Conservation (phyloP, 768 basidiomycete genomes). For the Xerocomus potaroensis region DNA sequence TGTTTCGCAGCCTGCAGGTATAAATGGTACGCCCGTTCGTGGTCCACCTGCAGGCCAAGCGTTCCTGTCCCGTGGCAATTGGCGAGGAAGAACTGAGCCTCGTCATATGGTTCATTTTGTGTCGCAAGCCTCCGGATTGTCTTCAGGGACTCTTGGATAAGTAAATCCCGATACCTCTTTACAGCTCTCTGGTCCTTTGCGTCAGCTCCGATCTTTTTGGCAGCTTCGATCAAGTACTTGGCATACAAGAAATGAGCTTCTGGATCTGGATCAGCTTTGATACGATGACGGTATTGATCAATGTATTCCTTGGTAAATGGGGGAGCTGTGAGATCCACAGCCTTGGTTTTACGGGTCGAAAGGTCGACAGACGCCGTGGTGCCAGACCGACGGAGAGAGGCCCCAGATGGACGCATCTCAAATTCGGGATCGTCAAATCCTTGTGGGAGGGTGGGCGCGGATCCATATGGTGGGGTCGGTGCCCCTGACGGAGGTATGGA, state of each 20-base stretch:
- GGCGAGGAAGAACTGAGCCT: conserved; percentile 98
- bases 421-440: conserved; percentile 44
- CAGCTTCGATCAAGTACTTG: conserved; percentile 99
- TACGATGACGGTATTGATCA: conserved; percentile 94
- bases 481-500: conserved; percentile 14
- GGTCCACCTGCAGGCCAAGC: conserved; percentile 94
- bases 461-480: conserved; percentile 20
- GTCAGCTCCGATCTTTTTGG: conserved; percentile 78
- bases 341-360: conserved; percentile 68
- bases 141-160: conserved; percentile 87
- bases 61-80: conserved; percentile 96
- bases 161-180: conserved; percentile 84
- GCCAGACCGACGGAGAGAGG: conserved; percentile 49
- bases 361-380: conserved; percentile 53
- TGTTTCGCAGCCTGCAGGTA: conserved; percentile 97
- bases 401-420: conserved; percentile 45
- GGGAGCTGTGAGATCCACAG: conserved; percentile 74
- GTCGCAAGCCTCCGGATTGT: conserved; percentile 90
- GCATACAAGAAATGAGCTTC: conserved; percentile 97
- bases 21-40: conserved; percentile 95
- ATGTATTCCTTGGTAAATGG: conserved; percentile 96
- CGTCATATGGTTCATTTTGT: conserved; percentile 86
- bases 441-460: conserved; percentile 26
- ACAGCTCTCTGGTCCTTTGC: conserved; percentile 78
- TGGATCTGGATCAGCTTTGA: conserved; percentile 96